Evolutionary conservation across 2,329 filamentous ascomycete genomes (phyloP).

Genomic region (Verticillium klebahnii): DNA sequence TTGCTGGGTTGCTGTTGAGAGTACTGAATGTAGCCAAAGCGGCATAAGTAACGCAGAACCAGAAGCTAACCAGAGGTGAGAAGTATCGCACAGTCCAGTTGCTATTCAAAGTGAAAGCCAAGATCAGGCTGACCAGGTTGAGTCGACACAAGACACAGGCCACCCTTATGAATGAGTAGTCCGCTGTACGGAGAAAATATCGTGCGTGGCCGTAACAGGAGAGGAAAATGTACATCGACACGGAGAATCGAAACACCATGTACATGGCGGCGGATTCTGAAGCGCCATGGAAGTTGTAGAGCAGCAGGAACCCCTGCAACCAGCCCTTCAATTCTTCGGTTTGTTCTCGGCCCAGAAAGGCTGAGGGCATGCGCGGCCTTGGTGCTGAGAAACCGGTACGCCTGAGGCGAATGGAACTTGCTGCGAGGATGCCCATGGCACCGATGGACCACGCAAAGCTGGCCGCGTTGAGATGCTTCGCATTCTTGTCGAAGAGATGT

Average conservation of each 20-base stretch:
- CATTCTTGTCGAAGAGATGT: constrained; percentile 45
- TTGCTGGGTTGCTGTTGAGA: constrained; percentile 35
- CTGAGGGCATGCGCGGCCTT: not conserved
- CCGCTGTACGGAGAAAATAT: constrained; percentile 50
- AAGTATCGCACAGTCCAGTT: constrained; percentile 52
- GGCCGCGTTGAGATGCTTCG: constrained; percentile 36
- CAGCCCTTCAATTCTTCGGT: constrained; percentile 64
- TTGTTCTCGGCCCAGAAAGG: constrained; percentile 44
- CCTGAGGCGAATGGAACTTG: not conserved
- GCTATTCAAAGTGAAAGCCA: constrained; percentile 53
- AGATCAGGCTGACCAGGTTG: constrained; percentile 48
- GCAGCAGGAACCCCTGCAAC: constrained; percentile 50
- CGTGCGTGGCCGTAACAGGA: constrained; percentile 57
- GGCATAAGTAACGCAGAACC: constrained; percentile 54
- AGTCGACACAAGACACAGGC: constrained; percentile 43
- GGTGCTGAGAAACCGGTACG: not conserved
- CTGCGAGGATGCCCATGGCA: constrained; percentile 17
- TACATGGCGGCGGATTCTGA: constrained; percentile 47
- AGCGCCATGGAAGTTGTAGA: constrained; percentile 53
- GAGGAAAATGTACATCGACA: constrained; percentile 58
- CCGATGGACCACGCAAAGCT: constrained; percentile 17
- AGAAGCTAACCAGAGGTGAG: constrained; percentile 54
- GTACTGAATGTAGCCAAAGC: constrained; percentile 39
- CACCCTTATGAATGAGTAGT: constrained; percentile 52
- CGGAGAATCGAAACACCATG: constrained; percentile 47